These are phyloP conservation scores for Quillaja saponaria DNA, from an alignment of 306 rosid genomes.

Conservation along the genomic window DNA sequence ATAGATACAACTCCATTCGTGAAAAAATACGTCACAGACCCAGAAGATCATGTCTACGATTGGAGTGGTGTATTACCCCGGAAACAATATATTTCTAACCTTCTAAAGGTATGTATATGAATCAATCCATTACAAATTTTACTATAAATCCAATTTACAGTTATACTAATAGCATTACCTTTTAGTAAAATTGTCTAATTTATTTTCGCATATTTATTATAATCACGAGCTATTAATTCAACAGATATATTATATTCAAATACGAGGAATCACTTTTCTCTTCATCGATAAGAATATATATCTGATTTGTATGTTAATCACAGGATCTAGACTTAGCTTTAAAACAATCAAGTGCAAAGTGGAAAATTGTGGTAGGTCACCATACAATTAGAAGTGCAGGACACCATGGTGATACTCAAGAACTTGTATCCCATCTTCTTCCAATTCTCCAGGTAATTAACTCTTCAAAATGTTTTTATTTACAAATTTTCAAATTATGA, in stretches of 20 bases:
- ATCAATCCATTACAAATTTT: neutral
- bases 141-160: no score
- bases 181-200: no score
- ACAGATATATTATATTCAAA: no score
- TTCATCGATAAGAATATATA: no score
- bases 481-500: neutral
- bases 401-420: slow-evolving; percentile 40
- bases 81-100: slow-evolving; percentile 31
- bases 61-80: slow-evolving; percentile 51
- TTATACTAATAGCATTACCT: no score
- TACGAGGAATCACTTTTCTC: no score
- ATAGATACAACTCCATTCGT: slow-evolving; percentile 59
- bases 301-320: neutral
- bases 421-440: slow-evolving; percentile 36
- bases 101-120: slow-evolving; percentile 28
- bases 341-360: slow-evolving; percentile 40
- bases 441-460: slow-evolving; percentile 42
- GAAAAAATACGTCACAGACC: slow-evolving; percentile 37
- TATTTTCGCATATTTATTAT: no score
- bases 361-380: slow-evolving; percentile 56
- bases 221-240: no score
- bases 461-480: no score
- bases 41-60: slow-evolving; percentile 40
- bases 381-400: slow-evolving; percentile 44
- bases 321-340: slow-evolving; percentile 37